Evolutionary conservation across 2,329 filamentous ascomycete genomes (phyloP).

Genomic region (Cladosporium sp.): DNA sequence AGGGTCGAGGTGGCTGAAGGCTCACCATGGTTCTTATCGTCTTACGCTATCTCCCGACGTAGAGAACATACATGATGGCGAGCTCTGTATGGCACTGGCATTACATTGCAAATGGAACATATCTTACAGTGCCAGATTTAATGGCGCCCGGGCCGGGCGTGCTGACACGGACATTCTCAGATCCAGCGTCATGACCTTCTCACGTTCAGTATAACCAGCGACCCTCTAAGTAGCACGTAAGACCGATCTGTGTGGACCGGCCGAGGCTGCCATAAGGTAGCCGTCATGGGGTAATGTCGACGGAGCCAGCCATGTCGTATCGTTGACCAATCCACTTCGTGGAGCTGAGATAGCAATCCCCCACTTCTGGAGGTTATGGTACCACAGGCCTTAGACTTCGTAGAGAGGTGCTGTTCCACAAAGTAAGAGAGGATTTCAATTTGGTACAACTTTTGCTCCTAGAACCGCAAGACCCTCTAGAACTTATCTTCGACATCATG

Average conservation of each 20-base stretch:
- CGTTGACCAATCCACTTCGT: neutral
- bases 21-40: neutral
- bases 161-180: neutral
- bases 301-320: neutral
- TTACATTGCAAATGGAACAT: neutral
- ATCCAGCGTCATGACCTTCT: neutral
- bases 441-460: neutral
- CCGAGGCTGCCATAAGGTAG: neutral
- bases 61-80: neutral
- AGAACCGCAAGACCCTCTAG: neutral
- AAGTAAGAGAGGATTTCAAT: neutral
- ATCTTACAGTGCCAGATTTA: no score
- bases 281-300: neutral
- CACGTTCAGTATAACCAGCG: neutral
- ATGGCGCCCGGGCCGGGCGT: no score
- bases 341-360: conserved; percentile 5
- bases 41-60: neutral
- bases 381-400: neutral
- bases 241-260: neutral
- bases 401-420: neutral
- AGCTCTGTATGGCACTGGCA: neutral
- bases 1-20: no score
- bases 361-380: conserved; percentile 9
- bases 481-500: neutral
- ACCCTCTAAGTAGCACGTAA: neutral